Conservation (phyloP, 129 eudicot species). For the Centella asiatica region DNA sequence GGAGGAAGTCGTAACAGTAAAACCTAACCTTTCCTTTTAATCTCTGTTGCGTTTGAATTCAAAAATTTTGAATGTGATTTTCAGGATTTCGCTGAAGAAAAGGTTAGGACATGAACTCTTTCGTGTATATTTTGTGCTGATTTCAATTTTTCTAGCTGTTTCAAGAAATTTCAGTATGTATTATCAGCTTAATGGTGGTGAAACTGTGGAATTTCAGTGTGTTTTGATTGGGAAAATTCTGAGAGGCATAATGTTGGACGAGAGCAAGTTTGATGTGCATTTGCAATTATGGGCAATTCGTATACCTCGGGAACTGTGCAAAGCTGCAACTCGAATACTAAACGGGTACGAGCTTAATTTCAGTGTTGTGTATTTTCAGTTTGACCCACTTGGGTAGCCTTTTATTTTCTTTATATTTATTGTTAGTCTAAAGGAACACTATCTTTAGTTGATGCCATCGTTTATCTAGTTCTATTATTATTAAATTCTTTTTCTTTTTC, state of each 20-base stretch:
- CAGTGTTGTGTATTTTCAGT: not conserved
- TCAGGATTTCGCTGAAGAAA: too few relatives aligned
- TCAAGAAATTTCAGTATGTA: not conserved
- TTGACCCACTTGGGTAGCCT: not conserved
- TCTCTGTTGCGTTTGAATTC: too few relatives aligned
- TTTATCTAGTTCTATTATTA: not conserved
- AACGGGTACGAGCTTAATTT: constrained; percentile 47
- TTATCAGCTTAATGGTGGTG: not conserved
- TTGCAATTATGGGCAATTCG: constrained; percentile 80
- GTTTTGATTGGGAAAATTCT: not conserved
- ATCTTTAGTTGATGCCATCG: not conserved
- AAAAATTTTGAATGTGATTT: too few relatives aligned
- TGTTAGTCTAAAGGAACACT: not conserved
- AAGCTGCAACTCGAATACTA: constrained; percentile 56
- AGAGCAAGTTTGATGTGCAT: constrained; percentile 67
- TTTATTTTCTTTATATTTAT: not conserved
- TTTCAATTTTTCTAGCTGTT: not conserved
- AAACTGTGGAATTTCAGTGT: not conserved
- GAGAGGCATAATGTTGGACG: constrained; percentile 50
- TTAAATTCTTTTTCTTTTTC: too few relatives aligned
- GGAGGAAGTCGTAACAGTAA: too few relatives aligned
- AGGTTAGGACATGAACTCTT: too few relatives aligned
- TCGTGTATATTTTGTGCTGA: not conserved
- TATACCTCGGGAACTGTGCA: constrained; percentile 73
- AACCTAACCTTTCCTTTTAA: too few relatives aligned